Base-by-base conservation (phyloP, 1,284 basidiomycete genomes). In the Hymenochaete sp. region DNA sequence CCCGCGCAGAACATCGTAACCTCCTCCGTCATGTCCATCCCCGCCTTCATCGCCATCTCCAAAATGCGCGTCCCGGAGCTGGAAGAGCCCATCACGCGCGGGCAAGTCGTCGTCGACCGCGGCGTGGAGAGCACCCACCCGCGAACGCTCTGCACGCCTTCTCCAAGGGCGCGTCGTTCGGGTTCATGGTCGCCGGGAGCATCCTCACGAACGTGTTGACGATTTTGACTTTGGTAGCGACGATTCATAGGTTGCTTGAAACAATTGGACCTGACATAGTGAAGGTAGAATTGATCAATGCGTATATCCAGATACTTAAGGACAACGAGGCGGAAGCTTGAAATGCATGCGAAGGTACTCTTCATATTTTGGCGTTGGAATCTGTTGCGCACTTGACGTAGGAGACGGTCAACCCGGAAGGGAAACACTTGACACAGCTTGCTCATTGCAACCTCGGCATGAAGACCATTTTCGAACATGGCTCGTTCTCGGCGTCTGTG, bases 251-350 rank as follows among this genome's bases (percentile, higher is more conserved):
- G 37, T 67, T 93, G 9, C 72, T 93, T 36, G 92, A 88, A 33
- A 95, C 88, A 85, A 77, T 93, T 60, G 92, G 91, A 41, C 71
- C 78, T 53, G 91, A 93, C 42, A 79, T 98, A 47, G 89, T 98
- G 40, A 77, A 91, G 52, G 95, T 98, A 56, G 96, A 99, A 62
- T 71, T 98, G 47, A 91, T 96, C 50, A 78, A 79, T 38, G 92
- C 96, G 51, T 98, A 89, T 62, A 92, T 98, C 3, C 84, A 89
- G 49, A 72, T 99, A 38, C 71, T 99, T 58, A 98, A 97, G 66
- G 96, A 99, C 62, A 96, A 97, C 59, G 96, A 99, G 68, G 96
- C 96, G 18, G 96, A 99, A 67, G 96, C 98, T 44, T 79, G 93
- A 53, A 98, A 93, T 37, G 96, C 96, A 22, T 93, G 89, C 41